These are phyloP conservation scores for Colletotrichum costaricense DNA, from an alignment of 2,329 filamentous ascomycete species.

Conservation along the genomic window DNA sequence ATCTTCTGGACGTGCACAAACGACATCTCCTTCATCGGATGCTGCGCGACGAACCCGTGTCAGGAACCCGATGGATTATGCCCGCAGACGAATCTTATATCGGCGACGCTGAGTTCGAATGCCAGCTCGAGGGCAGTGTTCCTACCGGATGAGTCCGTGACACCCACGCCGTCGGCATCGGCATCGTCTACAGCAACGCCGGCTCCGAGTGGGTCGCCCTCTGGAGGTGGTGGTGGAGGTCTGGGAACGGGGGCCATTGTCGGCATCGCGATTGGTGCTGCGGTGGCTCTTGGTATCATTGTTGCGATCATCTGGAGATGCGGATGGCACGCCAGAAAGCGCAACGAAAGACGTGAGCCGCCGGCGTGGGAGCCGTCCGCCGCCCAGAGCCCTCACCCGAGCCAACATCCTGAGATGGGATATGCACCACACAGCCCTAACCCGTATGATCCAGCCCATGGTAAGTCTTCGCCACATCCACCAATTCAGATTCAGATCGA, in stretches of 20 bases:
- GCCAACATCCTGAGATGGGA: constrained; percentile 27
- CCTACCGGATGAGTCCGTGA: constrained; percentile 14
- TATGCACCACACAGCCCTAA: constrained; percentile 25
- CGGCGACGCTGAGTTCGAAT: constrained; percentile 42
- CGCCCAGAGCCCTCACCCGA: constrained; percentile 5
- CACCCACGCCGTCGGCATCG: neutral
- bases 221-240: constrained; percentile 1
- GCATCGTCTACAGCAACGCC: neutral
- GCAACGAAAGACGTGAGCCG: constrained; percentile 28
- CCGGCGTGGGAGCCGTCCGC: constrained; percentile 22
- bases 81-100: constrained; percentile 38
- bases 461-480: neutral
- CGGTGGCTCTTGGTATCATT: constrained; percentile 24
- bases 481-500: neutral
- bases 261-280: constrained; percentile 38
- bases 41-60: constrained; percentile 50
- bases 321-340: constrained; percentile 31
- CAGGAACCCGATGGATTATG: constrained; percentile 38
- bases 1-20: constrained; percentile 50
- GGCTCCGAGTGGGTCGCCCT: neutral
- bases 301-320: constrained; percentile 30
- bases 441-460: constrained; percentile 7
- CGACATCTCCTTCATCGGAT: constrained; percentile 50
- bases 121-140: constrained; percentile 28
- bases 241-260: constrained; percentile 34